These are phyloP conservation scores for Lasiodiplodia hormozganensis DNA, from an alignment of 2,329 filamentous ascomycete genomes.

Conservation along the genomic window DNA sequence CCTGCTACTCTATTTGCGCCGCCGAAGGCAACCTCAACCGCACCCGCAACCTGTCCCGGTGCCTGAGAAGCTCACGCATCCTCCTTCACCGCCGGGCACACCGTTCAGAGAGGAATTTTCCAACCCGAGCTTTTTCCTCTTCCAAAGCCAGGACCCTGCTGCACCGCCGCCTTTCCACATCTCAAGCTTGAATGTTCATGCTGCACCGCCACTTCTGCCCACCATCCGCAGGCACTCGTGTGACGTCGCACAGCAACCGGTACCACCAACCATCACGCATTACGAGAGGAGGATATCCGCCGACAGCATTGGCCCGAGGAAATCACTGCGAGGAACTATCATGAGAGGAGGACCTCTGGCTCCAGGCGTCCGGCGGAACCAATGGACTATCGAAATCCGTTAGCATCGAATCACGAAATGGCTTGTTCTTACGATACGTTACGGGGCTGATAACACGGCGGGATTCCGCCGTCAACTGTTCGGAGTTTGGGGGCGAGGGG, in stretches of 20 bases:
- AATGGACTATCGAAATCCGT: conserved; percentile 11
- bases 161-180: background rate
- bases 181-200: background rate
- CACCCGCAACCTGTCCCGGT: background rate
- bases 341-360: conserved; percentile 4
- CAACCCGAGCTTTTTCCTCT: background rate
- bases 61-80: background rate
- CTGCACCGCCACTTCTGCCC: conserved; percentile 16
- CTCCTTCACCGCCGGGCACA: background rate
- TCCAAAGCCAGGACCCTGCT: background rate
- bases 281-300: conserved; percentile 4
- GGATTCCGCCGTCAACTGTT: background rate
- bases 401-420: background rate
- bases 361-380: conserved; percentile 15
- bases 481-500: conserved; percentile 7
- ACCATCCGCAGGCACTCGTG: conserved; percentile 11
- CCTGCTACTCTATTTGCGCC: conserved; percentile 9
- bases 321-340: conserved; percentile 17
- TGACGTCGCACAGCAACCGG: conserved; percentile 3
- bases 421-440: background rate
- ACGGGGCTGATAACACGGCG: background rate
- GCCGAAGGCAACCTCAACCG: background rate
- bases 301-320: background rate
- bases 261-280: background rate
- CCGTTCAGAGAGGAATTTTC: background rate